Base-by-base conservation (phyloP, 192 early-diverging fungal species). In the Backusella tarrabulga region DNA sequence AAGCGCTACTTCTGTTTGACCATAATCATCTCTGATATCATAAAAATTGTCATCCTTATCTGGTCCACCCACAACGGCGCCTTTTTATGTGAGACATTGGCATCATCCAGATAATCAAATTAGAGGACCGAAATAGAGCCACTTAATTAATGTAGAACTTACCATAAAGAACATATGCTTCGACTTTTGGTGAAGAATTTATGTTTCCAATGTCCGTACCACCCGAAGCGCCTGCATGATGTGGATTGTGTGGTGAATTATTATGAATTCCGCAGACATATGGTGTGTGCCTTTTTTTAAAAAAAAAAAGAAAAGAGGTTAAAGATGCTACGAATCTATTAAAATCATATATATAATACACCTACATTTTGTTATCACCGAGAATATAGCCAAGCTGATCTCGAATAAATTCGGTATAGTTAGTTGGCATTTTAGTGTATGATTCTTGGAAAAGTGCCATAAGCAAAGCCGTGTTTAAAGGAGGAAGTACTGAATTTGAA, bases 31-130 rank as follows among this genome's bases (percentile, higher is more conserved):
- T 9, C 90, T 80, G 19, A 76, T 74, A 73, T 91, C 90, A 11
- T 72, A 42, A 68, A 86, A 91, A 4, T 77, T 77, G 50, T 91
- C 90, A 36, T 83, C 75, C 71, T 88, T 83, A 67, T 82, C 81
- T 1, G 90, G 90, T 50, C 90, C 90, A 41, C 88, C 88, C n/a
- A 90, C 88, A 38, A 91, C 56, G 4, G 85, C 86, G 12, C 90
- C 89, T 50, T 50, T 50, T n/a, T 60, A n/a, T 54, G n/a, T 60
- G 54, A 60, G 54, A 60, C 54, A 60, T 60, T 19, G 1, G 8
- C 21, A 68, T 68, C 34, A n/a, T 36, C 19, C 67, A 68, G n/a
- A 69, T 35, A 68, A 68, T 34, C 12, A 68, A 68, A 68, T 35
- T 35, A 68, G 34, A 34, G 15, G 36, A 68, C 15, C 14, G 19